phyloP scores from a whole-genome alignment of 2,329 filamentous ascomycete species.

The Parascedosporium putredinis region DNA sequence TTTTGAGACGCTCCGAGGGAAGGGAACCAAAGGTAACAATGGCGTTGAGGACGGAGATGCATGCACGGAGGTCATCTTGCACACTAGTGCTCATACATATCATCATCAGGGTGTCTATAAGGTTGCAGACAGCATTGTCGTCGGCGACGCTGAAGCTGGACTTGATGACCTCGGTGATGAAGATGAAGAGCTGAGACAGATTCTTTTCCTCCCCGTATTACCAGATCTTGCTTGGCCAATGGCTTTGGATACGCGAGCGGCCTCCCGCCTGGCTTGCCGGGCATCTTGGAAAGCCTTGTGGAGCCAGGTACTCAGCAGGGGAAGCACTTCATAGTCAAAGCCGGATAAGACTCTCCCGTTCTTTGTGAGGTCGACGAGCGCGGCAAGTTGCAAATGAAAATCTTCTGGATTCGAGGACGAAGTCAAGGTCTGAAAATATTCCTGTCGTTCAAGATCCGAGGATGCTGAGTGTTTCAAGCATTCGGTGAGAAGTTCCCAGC shows the following conservation, averaged over 20 bases:
- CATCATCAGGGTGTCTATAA: slow-evolving; percentile 52
- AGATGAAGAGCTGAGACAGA: slow-evolving; percentile 53
- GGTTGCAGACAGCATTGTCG: slow-evolving; percentile 46
- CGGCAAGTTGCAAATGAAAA: slow-evolving; percentile 55
- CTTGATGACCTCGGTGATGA: slow-evolving; percentile 58
- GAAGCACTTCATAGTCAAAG: slow-evolving; percentile 57
- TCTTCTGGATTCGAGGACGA: slow-evolving; percentile 47
- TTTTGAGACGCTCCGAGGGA: slow-evolving; percentile 49
- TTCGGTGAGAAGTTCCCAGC: slow-evolving; percentile 55
- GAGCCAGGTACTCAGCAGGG: slow-evolving; percentile 52
- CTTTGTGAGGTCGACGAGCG: slow-evolving; percentile 50
- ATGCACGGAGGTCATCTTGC: slow-evolving; percentile 54
- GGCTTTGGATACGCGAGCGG: slow-evolving; percentile 19
- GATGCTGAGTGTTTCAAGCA: slow-evolving; percentile 53
- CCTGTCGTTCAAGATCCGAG: slow-evolving; percentile 55
- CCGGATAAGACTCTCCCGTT: slow-evolving; percentile 52
- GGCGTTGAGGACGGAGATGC: slow-evolving; percentile 57
- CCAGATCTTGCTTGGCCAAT: slow-evolving; percentile 21
- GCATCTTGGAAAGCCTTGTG: slow-evolving; percentile 43
- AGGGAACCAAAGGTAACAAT: slow-evolving; percentile 64
- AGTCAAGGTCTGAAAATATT: slow-evolving; percentile 54
- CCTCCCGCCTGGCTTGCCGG: slow-evolving; percentile 38
- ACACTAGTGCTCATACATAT: slow-evolving; percentile 60
- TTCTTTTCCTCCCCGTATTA: slow-evolving; percentile 47
- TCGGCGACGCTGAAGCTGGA: slow-evolving; percentile 63